Conservation (phyloP, 768 basidiomycete species). For the Lyophyllum atratum region DNA sequence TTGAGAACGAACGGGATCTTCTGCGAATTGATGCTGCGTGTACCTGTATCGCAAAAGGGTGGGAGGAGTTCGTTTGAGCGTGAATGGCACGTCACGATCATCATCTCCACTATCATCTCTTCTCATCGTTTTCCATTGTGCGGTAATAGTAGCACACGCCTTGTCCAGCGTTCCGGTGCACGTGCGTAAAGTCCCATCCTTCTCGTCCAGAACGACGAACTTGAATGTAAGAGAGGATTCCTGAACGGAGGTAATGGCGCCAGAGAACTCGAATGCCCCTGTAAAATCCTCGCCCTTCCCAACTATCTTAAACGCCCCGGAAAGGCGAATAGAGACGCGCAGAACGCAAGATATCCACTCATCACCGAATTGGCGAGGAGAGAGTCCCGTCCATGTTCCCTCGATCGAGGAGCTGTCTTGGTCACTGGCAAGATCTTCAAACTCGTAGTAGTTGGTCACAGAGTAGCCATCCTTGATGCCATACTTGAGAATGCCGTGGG, state of each 20-base stretch:
- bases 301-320: conserved; percentile 20
- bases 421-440: conserved; percentile 24
- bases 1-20: conserved; percentile 31
- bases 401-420: conserved; percentile 23
- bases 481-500: conserved; percentile 30
- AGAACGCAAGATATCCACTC: conserved; percentile 26
- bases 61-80: conserved; percentile 29
- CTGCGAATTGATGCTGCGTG: conserved; percentile 23
- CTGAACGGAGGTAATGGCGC: conserved; percentile 17
- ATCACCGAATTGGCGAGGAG: conserved; percentile 22
- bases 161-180: conserved; percentile 25
- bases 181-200: conserved; percentile 25
- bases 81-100: conserved; percentile 20
- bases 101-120: conserved; percentile 7
- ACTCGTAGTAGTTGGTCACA: conserved; percentile 32
- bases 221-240: conserved; percentile 23
- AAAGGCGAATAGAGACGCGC: conserved; percentile 29
- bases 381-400: conserved; percentile 37
- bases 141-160: conserved; percentile 18
- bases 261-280: conserved; percentile 31
- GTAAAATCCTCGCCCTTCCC: conserved; percentile 38
- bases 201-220: conserved; percentile 28
- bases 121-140: conserved; percentile 13
- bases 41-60: conserved; percentile 33
- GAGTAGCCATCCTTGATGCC: conserved; percentile 35